A percentile compares a stretch with the other conserved stretches of the same genome.
phyloP scores from a whole-genome alignment of 257 asterid species.

The Solanum microdontum region DNA sequence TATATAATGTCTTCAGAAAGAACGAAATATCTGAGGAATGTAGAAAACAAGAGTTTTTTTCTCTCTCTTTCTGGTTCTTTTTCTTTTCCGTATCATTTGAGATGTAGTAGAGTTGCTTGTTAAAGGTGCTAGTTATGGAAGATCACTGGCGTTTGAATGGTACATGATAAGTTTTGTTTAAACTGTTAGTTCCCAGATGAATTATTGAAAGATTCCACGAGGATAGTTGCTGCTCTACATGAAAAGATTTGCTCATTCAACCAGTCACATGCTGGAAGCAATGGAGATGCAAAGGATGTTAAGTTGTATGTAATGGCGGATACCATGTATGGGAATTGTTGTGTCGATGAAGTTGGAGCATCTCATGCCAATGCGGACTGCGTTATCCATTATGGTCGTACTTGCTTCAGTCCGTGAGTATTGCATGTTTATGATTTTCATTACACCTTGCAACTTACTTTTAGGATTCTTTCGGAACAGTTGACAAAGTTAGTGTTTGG shows the following conservation, averaged over 20 bases:
- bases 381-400: conserved; percentile 69
- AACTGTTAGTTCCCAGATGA: conserved; percentile 64
- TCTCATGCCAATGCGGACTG: conserved; percentile 72
- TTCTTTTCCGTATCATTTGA: not conserved
- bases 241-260: conserved; percentile 13
- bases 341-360: conserved; percentile 96
- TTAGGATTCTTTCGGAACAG: not conserved
- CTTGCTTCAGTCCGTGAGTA: conserved; percentile 96
- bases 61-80: not conserved
- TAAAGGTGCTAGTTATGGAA: not conserved
- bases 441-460: not conserved
- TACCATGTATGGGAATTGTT: conserved; percentile 87
- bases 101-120: not conserved
- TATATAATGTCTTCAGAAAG: not conserved
- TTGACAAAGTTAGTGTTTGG: not conserved
- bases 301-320: conserved; percentile 92
- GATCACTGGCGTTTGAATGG: not conserved
- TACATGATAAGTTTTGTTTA: not conserved
- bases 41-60: not conserved
- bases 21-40: not conserved
- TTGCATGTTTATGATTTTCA: not conserved
- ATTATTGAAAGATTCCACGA: conserved; percentile 56
- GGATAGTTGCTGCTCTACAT: conserved; percentile 47
- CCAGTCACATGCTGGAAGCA: not conserved
- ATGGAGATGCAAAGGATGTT: conserved; percentile 14